phyloP scores from a whole-genome alignment of 345 rosid genomes.

The Rhizophora apiculata region DNA sequence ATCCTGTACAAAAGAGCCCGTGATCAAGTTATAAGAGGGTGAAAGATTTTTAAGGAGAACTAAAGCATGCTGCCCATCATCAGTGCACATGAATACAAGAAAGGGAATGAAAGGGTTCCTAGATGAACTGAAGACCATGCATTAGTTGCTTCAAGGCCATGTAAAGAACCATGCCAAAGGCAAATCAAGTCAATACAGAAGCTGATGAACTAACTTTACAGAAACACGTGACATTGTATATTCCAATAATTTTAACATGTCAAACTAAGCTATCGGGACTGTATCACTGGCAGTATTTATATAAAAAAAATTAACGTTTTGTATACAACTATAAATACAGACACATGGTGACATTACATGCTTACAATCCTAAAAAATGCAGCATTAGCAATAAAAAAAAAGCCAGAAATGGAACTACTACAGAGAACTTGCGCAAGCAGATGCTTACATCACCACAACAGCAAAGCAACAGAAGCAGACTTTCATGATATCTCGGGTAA shows the following conservation, averaged over 20 bases:
- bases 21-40: neutral
- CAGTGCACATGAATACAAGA: neutral
- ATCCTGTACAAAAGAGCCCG: conserved; percentile 45
- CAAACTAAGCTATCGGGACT: too few relatives aligned
- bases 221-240: too few relatives aligned
- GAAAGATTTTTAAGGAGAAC: neutral
- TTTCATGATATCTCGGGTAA: neutral
- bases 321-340: too few relatives aligned
- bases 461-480: conserved; percentile 2
- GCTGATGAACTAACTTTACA: too few relatives aligned
- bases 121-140: neutral
- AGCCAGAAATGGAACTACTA: neutral
- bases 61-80: neutral
- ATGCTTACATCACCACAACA: neutral
- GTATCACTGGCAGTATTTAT: too few relatives aligned
- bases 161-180: too few relatives aligned
- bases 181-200: too few relatives aligned
- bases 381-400: neutral
- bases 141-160: too few relatives aligned
- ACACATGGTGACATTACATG: too few relatives aligned
- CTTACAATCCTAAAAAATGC: neutral
- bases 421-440: neutral
- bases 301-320: too few relatives aligned
- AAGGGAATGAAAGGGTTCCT: neutral
- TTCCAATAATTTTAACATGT: too few relatives aligned